Evolutionary conservation across 257 asterid genomes (phyloP), one percentile per base, ranked within the genome.

Genomic region (Solanum etuberosum): DNA sequence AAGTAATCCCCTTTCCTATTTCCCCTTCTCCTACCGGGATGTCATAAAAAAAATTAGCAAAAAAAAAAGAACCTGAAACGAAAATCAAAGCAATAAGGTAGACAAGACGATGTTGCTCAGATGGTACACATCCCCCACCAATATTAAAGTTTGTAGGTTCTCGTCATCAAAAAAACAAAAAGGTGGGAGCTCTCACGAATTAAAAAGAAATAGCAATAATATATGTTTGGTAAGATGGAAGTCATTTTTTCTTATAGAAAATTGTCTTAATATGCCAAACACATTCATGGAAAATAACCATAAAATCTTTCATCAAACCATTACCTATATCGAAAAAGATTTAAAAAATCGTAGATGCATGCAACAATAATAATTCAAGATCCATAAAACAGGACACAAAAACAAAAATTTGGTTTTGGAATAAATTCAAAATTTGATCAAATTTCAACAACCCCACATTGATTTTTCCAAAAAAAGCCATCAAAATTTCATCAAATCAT

Each of bases 381-480:
- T 46, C 76, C 21, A 61, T 20, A 3, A 68, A 70, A 67, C 27
- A 37, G 23, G 37, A 35, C 51, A 21, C 51, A 73, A 70, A 67
- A 70, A 51, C 35, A 40, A 76, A 63, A 29, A 23, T 16, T 16
- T 59, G 70, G 59, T 42, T 23, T 5, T 4, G 57, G 12, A 78
- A n/a, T n/a, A 57, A 65, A 21, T 59, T 25, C 48, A 71, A 15
- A 13, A 34, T 25, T 54, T n/a, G 21, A 25, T 59, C 29, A 27
- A 18, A 32, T 82, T 70, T 29, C 43, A 72, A n/a, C 81, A 86
- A 87, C n/a, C 78, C 84, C 87, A 86, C 77, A 89, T 40, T 70
- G 14, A n/a, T 86, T 83, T 54, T 42, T 80, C 72, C 68, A 83
- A 59, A n/a, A 23, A 20, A 51, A 68, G 13, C 38, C 73, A 51